Conservation (phyloP, 2,329 filamentous ascomycete species). For the Pseudogymnoascus sp. region DNA sequence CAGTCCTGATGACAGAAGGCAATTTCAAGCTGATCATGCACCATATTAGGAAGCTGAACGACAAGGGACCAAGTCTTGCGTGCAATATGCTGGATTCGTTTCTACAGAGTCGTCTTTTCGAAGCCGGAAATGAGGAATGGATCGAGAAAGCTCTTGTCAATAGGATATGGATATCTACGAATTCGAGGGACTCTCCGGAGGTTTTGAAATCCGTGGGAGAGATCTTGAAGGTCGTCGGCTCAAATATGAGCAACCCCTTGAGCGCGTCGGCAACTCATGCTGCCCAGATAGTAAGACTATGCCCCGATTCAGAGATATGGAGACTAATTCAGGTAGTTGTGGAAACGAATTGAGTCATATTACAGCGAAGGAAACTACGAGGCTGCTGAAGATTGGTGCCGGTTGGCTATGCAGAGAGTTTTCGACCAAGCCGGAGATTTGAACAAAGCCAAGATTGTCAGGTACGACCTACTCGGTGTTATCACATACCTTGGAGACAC, state of each 20-base stretch:
- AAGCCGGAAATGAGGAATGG: constrained; percentile 47
- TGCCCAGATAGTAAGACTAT: constrained; percentile 52
- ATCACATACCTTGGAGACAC: constrained; percentile 8
- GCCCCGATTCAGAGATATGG: neutral
- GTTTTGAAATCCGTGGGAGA: constrained; percentile 33
- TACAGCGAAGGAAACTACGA: constrained; percentile 47
- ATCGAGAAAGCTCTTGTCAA: constrained; percentile 63
- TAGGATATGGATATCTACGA: constrained; percentile 58
- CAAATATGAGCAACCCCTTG: constrained; percentile 41
- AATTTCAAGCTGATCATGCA: constrained; percentile 62
- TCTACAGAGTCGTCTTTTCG: constrained; percentile 48
- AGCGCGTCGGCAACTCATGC: constrained; percentile 56
- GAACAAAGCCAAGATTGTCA: constrained; percentile 58
- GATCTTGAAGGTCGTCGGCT: constrained; percentile 41
- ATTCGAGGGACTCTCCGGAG: constrained; percentile 32
- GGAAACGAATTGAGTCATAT: constrained; percentile 65
- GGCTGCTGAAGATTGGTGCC: constrained; percentile 63
- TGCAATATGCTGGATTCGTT: constrained; percentile 55
- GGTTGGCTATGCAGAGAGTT: constrained; percentile 55
- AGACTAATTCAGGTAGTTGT: constrained; percentile 49
- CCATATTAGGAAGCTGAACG: constrained; percentile 59
- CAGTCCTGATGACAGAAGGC: constrained; percentile 51
- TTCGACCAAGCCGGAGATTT: constrained; percentile 59
- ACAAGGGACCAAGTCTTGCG: constrained; percentile 43
- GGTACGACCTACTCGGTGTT: constrained; percentile 9